Percentiles rank a stretch among this genome's conserved stretches.
Conservation (phyloP, 2,329 filamentous ascomycete species). For the Trichoderma guizhouense region DNA sequence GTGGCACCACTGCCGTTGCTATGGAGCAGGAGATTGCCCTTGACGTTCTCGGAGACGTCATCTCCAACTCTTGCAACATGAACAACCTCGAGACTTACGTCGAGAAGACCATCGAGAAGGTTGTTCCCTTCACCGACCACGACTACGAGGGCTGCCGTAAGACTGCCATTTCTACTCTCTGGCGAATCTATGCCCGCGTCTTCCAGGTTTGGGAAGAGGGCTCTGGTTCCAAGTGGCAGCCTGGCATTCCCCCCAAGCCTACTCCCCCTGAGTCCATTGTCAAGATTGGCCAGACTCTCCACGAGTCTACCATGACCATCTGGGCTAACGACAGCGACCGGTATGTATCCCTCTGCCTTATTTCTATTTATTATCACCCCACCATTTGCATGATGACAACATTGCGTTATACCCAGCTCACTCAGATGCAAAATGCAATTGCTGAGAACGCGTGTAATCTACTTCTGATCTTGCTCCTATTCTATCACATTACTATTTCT, state of each 20-base stretch:
- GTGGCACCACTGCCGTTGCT: constrained; percentile 79
- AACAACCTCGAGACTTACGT: constrained; percentile 75
- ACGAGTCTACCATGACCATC: constrained; percentile 76
- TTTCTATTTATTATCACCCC: constrained; percentile 19
- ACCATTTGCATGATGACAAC: constrained; percentile 70
- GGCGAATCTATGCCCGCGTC: constrained; percentile 88
- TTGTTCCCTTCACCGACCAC: constrained; percentile 80
- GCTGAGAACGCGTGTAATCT: constrained; percentile 73
- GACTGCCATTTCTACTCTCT: constrained; percentile 84
- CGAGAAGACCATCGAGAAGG: constrained; percentile 79
- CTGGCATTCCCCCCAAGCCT: constrained; percentile 79
- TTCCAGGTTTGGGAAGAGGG: constrained; percentile 80
- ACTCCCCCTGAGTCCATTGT: constrained; percentile 74
- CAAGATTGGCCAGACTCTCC: constrained; percentile 82
- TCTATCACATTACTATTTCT: constrained; percentile 21
- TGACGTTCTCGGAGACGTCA: constrained; percentile 89
- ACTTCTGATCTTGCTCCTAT: constrained; percentile 34
- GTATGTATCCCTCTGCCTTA: constrained; percentile 56
- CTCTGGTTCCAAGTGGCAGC: constrained; percentile 77
- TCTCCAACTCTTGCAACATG: constrained; percentile 77
- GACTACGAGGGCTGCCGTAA: constrained; percentile 91
- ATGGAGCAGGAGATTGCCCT: constrained; percentile 97
- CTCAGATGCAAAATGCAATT: constrained; percentile 88
- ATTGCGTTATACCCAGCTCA: constrained; percentile 99
- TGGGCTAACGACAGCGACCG: constrained; percentile 91